Conservation (phyloP, 2,329 filamentous ascomycete species). For the Cladosporium sp. region DNA sequence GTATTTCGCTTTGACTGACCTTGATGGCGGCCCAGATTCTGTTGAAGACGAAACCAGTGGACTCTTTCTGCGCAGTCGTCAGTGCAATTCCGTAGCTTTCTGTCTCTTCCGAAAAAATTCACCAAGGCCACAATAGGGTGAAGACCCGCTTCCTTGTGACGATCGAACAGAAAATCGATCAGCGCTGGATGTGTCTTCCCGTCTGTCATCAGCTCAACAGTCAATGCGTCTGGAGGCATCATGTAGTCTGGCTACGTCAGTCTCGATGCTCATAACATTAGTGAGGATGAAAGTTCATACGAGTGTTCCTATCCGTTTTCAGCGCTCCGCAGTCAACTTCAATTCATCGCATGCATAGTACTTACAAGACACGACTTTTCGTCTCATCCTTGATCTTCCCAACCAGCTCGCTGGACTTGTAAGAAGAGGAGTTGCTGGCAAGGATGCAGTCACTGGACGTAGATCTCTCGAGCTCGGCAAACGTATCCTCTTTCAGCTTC, state of each 20-base stretch:
- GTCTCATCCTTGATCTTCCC: slow-evolving; percentile 34
- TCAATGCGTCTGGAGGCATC: slow-evolving; percentile 36
- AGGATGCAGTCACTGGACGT: slow-evolving; percentile 44
- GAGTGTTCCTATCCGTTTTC: too few relatives aligned
- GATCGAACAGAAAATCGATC: slow-evolving; percentile 41
- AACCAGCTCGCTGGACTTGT: slow-evolving; percentile 46
- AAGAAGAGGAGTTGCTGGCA: slow-evolving; percentile 48
- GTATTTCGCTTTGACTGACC: slow-evolving; percentile 34
- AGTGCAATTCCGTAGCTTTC: too few relatives aligned
- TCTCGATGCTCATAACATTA: slow-evolving; percentile 31
- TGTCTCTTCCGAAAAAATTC: too few relatives aligned
- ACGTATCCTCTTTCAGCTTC: slow-evolving; percentile 43
- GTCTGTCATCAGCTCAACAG: slow-evolving; percentile 51
- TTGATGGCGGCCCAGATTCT: slow-evolving; percentile 53
- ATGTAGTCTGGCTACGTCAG: slow-evolving; percentile 32
- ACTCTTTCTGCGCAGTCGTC: slow-evolving; percentile 34
- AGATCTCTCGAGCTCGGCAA: slow-evolving; percentile 40
- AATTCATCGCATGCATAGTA: slow-evolving; percentile 12
- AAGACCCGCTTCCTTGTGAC: slow-evolving; percentile 34
- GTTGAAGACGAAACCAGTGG: slow-evolving; percentile 51
- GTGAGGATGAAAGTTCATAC: too few relatives aligned
- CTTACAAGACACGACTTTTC: slow-evolving; percentile 42
- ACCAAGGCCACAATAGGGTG: slow-evolving; percentile 35
- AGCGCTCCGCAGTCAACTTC: too few relatives aligned
- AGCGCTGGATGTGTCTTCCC: slow-evolving; percentile 40